A percentile compares a stretch with the other conserved stretches of the same genome.
These are phyloP conservation scores for Apophysomyces elegans DNA, from an alignment of 371 early-diverging fungal species.

Conservation along the genomic window DNA sequence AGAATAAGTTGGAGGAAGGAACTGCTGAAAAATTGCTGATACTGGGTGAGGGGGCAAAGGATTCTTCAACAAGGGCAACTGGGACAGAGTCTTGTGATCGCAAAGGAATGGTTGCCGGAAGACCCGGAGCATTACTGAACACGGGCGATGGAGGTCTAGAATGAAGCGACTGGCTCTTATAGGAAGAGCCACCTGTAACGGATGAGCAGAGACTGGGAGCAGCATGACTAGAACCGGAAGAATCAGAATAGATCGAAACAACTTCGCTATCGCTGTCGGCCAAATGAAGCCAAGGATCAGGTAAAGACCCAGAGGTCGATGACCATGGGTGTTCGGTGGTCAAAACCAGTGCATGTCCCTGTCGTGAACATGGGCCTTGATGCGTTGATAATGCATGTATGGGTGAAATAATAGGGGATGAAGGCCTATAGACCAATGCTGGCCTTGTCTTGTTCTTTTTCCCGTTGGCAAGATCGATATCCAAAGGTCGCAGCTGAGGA, in stretches of 20 bases:
- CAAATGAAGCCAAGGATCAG: neutral
- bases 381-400: neutral
- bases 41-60: conserved; percentile 21
- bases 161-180: conserved; percentile 26
- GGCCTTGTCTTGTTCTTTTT: neutral
- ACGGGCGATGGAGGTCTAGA: conserved; percentile 44
- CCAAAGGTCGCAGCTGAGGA: neutral
- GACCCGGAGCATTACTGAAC: conserved; percentile 40
- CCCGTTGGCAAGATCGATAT: neutral
- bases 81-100: conserved; percentile 22
- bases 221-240: conserved; percentile 22
- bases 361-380: neutral
- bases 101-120: conserved; percentile 41
- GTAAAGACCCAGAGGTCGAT: neutral
- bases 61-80: conserved; percentile 31
- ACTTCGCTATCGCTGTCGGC: neutral
- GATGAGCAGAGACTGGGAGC: conserved; percentile 44
- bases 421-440: neutral
- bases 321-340: neutral
- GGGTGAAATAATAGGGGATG: neutral
- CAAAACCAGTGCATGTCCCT: neutral
- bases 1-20: conserved; percentile 14
- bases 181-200: conserved; percentile 28
- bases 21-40: conserved; percentile 10
- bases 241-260: conserved; percentile 30